These are phyloP conservation scores for Hypomontagnella monticulosa DNA, from an alignment of 495 filamentous ascomycete genomes.

Conservation along the genomic window DNA sequence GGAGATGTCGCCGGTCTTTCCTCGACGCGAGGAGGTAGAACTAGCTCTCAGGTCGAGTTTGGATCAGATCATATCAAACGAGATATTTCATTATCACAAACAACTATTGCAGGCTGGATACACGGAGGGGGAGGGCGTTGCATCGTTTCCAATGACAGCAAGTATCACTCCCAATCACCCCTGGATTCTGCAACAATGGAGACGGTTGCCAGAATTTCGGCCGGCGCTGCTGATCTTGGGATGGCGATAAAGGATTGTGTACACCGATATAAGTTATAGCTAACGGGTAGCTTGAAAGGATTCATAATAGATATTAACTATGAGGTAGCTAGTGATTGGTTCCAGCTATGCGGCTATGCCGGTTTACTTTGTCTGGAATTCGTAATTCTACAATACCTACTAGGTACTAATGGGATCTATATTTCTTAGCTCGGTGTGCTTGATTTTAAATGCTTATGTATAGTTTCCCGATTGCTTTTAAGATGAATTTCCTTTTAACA, in stretches of 20 bases:
- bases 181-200: conserved; percentile 43
- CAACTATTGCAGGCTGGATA: conserved; percentile 20
- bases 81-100: conserved; percentile 32
- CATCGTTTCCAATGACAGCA: conserved; percentile 15
- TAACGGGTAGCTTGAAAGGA: no score
- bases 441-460: no score
- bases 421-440: no score
- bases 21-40: conserved; percentile 41
- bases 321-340: no score
- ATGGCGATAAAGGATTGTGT: conserved; percentile 25
- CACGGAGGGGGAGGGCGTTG: neutral
- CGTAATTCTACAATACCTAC: no score
- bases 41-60: conserved; percentile 35
- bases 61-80: conserved; percentile 38
- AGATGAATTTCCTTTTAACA: no score
- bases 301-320: no score
- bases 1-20: conserved; percentile 45
- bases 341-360: no score
- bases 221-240: conserved; percentile 42
- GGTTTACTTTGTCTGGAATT: no score
- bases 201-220: conserved; percentile 41
- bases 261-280: conserved; percentile 1
- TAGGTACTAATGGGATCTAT: no score
- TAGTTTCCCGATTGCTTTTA: no score
- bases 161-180: conserved; percentile 34